phyloP scores from a whole-genome alignment of 139 green algal species.

The Asterochloris sp. region DNA sequence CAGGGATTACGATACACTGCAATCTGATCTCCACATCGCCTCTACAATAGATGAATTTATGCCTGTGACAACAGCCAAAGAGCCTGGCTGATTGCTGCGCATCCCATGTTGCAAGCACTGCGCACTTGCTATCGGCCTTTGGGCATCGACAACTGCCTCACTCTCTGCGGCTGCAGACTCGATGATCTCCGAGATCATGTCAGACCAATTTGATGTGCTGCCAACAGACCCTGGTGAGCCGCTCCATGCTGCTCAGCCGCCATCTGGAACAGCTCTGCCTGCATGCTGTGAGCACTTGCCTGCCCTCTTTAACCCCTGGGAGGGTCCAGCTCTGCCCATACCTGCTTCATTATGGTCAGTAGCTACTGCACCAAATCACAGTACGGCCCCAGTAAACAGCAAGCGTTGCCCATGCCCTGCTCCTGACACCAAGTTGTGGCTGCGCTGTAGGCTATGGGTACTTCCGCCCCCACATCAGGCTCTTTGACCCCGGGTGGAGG shows the following conservation, averaged over 20 bases:
- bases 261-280: not conserved
- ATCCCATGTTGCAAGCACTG: not conserved
- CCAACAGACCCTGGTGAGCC: slow-evolving; percentile 10
- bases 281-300: not conserved
- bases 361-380: not conserved
- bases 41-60: not conserved
- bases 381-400: not conserved
- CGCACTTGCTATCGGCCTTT: not conserved
- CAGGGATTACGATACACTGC: not conserved
- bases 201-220: not conserved
- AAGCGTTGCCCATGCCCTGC: not conserved
- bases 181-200: slow-evolving; percentile 10
- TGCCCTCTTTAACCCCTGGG: not conserved
- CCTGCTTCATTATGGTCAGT: not conserved
- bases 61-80: not conserved
- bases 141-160: not conserved
- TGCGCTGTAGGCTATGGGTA: slow-evolving; percentile 17
- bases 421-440: not conserved
- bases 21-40: not conserved
- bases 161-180: not conserved
- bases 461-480: slow-evolving; percentile 1
- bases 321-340: not conserved
- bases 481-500: slow-evolving; percentile 14
- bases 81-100: not conserved
- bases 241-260: not conserved